These are phyloP conservation scores for Moniliophthora roreri DNA, from an alignment of 1,284 basidiomycete species.

Conservation along the genomic window DNA sequence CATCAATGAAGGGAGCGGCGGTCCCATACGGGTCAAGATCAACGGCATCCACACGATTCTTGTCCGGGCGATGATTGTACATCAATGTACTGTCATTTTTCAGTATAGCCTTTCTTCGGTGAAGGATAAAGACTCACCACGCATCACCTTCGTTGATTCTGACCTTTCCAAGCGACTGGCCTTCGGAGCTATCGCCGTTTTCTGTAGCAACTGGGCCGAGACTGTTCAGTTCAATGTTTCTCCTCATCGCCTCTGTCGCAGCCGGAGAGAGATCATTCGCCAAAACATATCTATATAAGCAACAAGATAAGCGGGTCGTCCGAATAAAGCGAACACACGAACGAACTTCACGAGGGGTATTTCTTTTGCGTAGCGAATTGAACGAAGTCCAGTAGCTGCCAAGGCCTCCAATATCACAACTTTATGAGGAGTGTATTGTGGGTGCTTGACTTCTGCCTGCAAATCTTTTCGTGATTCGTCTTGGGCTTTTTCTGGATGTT, in stretches of 20 bases:
- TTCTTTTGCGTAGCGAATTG: conserved; percentile 97
- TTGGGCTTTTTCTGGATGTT: background rate
- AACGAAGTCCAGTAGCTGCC: conserved; percentile 92
- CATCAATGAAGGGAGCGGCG: conserved; percentile 95
- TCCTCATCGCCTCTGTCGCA: conserved; percentile 85
- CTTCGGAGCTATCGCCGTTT: conserved; percentile 17
- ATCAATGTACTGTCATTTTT: conserved; percentile 68
- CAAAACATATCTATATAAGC: conserved; percentile 81
- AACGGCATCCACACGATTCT: conserved; percentile 85
- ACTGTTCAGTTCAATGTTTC: conserved; percentile 89
- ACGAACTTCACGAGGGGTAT: conserved; percentile 85
- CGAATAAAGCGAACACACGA: background rate
- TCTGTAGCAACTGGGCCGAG: conserved; percentile 46
- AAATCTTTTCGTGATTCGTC: background rate
- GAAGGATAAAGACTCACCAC: conserved; percentile 55
- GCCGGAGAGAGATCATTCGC: conserved; percentile 91
- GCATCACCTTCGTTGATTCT: conserved; percentile 90
- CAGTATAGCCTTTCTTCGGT: conserved; percentile 1
- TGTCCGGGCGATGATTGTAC: conserved; percentile 83
- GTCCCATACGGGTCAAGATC: conserved; percentile 98
- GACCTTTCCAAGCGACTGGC: conserved; percentile 52
- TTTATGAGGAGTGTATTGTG: conserved; percentile 57
- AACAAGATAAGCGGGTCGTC: conserved; percentile 1
- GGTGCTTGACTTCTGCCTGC: background rate
- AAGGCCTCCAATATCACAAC: conserved; percentile 93